phyloP scores from a whole-genome alignment of 2,329 filamentous ascomycete species.

The Aureobasidium sp. region DNA sequence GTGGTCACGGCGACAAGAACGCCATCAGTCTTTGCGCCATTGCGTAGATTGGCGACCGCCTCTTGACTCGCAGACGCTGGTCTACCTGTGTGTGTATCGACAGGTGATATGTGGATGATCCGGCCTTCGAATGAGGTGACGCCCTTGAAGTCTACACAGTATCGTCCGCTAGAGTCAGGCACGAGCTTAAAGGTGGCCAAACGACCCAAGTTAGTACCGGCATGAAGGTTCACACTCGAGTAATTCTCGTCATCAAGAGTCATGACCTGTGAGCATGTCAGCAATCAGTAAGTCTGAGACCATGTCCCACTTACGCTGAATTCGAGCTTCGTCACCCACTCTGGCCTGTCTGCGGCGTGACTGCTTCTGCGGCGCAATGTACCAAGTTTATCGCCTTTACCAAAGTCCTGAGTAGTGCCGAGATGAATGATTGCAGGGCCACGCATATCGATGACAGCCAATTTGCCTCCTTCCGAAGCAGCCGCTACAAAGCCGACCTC shows the following conservation, averaged over 20 bases:
- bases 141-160: constrained; percentile 66
- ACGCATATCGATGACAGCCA: constrained; percentile 80
- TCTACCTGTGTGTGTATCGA: constrained; percentile 70
- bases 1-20: constrained; percentile 69
- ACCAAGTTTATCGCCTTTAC: constrained; percentile 66
- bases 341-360: constrained; percentile 43
- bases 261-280: constrained; percentile 49
- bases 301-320: constrained; percentile 57
- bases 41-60: constrained; percentile 68
- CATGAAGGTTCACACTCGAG: constrained; percentile 87
- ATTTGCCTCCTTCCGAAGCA: constrained; percentile 73
- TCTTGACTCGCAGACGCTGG: constrained; percentile 68
- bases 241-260: constrained; percentile 89
- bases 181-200: constrained; percentile 86
- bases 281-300: neutral
- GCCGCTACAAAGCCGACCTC: constrained; percentile 87
- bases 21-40: constrained; percentile 69
- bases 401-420: constrained; percentile 62
- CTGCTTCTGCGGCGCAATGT: constrained; percentile 58
- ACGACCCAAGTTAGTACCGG: constrained; percentile 79
- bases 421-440: constrained; percentile 80
- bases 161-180: constrained; percentile 61
- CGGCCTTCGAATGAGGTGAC: constrained; percentile 57
- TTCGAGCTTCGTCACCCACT: constrained; percentile 76
- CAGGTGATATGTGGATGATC: constrained; percentile 70